A percentile compares a stretch with the other conserved stretches of the same genome.
These are phyloP conservation scores for Taiozyma sp. DNA, from an alignment of 1,139 yeast species.

Conservation along the genomic window DNA sequence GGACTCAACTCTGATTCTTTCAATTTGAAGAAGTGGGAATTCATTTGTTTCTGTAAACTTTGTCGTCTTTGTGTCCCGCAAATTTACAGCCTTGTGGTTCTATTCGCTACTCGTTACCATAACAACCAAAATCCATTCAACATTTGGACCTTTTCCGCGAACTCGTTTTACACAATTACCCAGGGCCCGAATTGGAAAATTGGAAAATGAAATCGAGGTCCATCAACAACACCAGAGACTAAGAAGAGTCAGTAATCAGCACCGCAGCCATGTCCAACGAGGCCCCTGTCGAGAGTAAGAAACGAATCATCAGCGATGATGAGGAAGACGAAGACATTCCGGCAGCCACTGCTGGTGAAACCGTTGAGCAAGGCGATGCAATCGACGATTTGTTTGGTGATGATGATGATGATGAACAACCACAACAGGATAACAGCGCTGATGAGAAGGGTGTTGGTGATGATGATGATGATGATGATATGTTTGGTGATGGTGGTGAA, in stretches of 20 bases:
- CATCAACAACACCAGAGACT: background rate
- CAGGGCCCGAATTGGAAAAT: background rate
- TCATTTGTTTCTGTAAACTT: background rate
- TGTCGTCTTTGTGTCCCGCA: background rate
- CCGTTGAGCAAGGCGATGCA: background rate
- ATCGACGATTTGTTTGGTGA: slow-evolving; percentile 2
- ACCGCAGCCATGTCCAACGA: background rate
- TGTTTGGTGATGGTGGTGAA: slow-evolving; percentile 31
- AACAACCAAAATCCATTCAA: background rate
- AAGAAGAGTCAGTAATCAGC: background rate
- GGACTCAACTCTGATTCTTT: no score
- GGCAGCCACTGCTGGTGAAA: background rate
- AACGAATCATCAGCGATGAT: slow-evolving; percentile 16
- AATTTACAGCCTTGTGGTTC: slow-evolving; percentile 18
- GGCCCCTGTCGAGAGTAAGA: slow-evolving; percentile 16
- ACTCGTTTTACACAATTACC: background rate
- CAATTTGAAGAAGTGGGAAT: background rate
- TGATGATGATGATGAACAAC: slow-evolving; percentile 12
- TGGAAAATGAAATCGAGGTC: background rate
- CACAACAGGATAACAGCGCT: background rate
- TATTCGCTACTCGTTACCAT: background rate
- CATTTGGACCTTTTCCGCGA: background rate
- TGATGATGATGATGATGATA: slow-evolving; percentile 23
- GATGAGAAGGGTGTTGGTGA: slow-evolving; percentile 29
- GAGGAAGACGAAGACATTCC: slow-evolving; percentile 3